Base-by-base conservation (phyloP, 345 rosid genomes). In the Citrus maxima region DNA sequence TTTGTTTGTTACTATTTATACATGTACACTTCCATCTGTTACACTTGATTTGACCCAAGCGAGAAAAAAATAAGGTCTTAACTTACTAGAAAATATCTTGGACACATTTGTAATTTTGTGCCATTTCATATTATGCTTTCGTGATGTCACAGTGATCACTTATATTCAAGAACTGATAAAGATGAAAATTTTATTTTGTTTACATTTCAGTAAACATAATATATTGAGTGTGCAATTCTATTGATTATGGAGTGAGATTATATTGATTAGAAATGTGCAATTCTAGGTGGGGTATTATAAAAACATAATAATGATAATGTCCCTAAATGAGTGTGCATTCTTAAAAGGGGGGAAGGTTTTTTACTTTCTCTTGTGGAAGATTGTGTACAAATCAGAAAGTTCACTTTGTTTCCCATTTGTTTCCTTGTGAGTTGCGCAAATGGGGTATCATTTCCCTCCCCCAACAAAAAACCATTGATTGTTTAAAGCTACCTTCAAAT, bases 331-430 rank as follows among this genome's bases (percentile, higher is more conserved):
- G 67, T 55, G 80, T 65, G 70, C 64, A 60, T 30, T 72, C 27
- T 80, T n/a, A 64, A 70, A 70, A 51, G 67, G 32, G 34, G 74
- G 65, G 80, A 71, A 30, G 12, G 19, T 4, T 25, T 62, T 27
- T 28, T 12, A 62, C 34, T 62, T 56, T 4, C 61, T 22, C 24
- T 3, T 10, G 24, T 14, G 5, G 55, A 32, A 9, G 35, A 8
- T 7, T 18, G 51, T 46, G 51, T 5, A 49, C 14, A 38, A 78
- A 62, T 49, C 12, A 77, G 78, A 76, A 64, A 72, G 83, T 77
- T 66, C 80, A 27, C 58, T 62, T 30, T 62, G 70, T 70, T 69
- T 40, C 60, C 49, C 19, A 16, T 32, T 49, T 70, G 70, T 71
- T 34, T n/a, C 25, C 16, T 49, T 16, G 35, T 37, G 56, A 76